phyloP scores from a whole-genome alignment of 2,329 filamentous ascomycete genomes.

The Ascochyta pisi region DNA sequence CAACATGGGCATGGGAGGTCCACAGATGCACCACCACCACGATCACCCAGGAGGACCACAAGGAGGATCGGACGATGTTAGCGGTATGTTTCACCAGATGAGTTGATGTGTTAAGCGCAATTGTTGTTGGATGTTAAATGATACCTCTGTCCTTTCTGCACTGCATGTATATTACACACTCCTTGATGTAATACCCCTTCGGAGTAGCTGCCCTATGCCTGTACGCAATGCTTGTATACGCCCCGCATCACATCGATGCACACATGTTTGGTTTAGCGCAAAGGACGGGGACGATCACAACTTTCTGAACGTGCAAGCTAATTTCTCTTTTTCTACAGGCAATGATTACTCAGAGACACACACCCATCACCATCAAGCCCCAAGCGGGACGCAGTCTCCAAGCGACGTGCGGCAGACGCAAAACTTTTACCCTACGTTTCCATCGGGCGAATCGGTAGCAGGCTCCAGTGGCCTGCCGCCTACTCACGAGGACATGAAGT shows the following conservation, averaged over 20 bases:
- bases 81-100: slow-evolving; percentile 98
- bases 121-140: slow-evolving; percentile 51
- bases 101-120: slow-evolving; percentile 63
- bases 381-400: slow-evolving; percentile 58
- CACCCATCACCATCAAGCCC: slow-evolving; percentile 71
- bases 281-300: slow-evolving; percentile 23
- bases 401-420: slow-evolving; percentile 77
- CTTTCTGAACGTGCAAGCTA: slow-evolving; percentile 50
- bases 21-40: slow-evolving; percentile 75
- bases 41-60: slow-evolving; percentile 70
- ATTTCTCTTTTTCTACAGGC: slow-evolving; percentile 57
- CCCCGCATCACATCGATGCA: slow-evolving; percentile 15
- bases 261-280: slow-evolving; percentile 38
- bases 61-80: slow-evolving; percentile 78
- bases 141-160: slow-evolving; percentile 52
- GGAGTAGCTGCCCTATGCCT: slow-evolving; percentile 47
- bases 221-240: slow-evolving; percentile 33
- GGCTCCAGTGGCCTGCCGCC: slow-evolving; percentile 67
- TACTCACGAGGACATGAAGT: slow-evolving; percentile 65
- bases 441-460: slow-evolving; percentile 62
- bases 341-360: slow-evolving; percentile 67
- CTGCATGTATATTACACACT: slow-evolving; percentile 53
- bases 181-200: slow-evolving; percentile 53
- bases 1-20: slow-evolving; percentile 71
- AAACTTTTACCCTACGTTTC: slow-evolving; percentile 76